Evolutionary conservation across 306 rosid genomes (phyloP).

Genomic region (Coriaria nepalensis): DNA sequence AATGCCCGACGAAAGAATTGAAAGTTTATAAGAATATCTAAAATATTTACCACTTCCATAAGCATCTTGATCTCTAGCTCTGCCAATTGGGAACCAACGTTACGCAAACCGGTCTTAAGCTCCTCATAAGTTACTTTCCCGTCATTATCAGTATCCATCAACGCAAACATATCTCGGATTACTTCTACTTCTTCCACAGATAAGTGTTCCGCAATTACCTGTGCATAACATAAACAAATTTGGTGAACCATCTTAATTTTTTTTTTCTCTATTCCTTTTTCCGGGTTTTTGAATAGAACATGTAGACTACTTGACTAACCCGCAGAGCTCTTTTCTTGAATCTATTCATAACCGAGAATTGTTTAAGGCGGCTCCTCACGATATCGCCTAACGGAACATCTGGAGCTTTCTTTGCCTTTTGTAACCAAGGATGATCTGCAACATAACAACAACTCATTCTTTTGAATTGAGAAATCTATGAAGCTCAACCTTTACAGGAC

Average conservation of each 20-base stretch:
- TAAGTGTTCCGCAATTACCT: constrained; percentile 53
- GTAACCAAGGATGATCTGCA: constrained; percentile 28
- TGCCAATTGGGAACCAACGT: constrained; percentile 81
- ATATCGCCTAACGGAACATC: constrained; percentile 48
- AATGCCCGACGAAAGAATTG: neutral
- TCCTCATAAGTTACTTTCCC: constrained; percentile 72
- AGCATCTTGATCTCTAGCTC: constrained; percentile 88
- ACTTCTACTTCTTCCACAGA: constrained; percentile 40
- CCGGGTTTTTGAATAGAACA: too few species aligned
- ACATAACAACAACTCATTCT: neutral
- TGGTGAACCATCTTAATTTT: too few species aligned
- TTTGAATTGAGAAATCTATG: too few species aligned
- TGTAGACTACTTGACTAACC: constrained; percentile 15
- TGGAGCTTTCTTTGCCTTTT: constrained; percentile 29
- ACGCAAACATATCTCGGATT: too few species aligned
- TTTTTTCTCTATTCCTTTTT: too few species aligned
- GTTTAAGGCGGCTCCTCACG: constrained; percentile 46
- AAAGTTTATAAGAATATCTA: neutral
- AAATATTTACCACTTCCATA: constrained; percentile 64
- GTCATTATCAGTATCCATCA: constrained; percentile 68
- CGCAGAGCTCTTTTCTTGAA: constrained; percentile 48
- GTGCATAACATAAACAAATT: neutral
- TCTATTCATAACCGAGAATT: constrained; percentile 50
- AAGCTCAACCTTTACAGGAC: too few species aligned
- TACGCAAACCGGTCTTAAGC: constrained; percentile 58